Percentiles rank a stretch among this genome's conserved stretches.
Evolutionary conservation across 192 early-diverging fungal genomes (phyloP).

Genomic region (Physocladia obscura): DNA sequence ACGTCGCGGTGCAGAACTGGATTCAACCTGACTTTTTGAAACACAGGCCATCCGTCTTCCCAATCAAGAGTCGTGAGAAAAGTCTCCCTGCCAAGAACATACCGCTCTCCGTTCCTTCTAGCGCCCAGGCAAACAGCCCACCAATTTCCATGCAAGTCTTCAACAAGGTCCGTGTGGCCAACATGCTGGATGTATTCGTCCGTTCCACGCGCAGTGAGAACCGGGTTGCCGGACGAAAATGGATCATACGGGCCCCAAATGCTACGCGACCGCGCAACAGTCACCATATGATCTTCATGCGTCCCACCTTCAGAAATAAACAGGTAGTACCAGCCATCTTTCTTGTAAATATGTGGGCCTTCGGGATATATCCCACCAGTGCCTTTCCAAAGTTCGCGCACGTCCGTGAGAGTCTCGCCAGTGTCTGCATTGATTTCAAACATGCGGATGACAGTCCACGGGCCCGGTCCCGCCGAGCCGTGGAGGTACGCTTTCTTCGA

Average conservation of each 20-base stretch:
- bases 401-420: not conserved
- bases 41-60: not conserved
- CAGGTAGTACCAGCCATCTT: not conserved
- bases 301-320: not conserved
- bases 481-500: not conserved
- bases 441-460: not conserved
- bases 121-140: not conserved
- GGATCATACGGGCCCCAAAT: not conserved
- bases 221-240: not conserved
- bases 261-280: not conserved
- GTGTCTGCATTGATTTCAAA: not conserved
- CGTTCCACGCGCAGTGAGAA: not conserved
- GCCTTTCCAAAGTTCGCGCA: not conserved
- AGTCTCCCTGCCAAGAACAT: not conserved
- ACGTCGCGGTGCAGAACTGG: too few relatives aligned
- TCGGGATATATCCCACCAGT: not conserved
- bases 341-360: not conserved
- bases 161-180: not conserved
- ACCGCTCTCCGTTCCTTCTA: not conserved
- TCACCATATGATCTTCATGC: not conserved
- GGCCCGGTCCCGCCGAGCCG: not conserved
- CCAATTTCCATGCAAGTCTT: not conserved
- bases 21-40: too few relatives aligned
- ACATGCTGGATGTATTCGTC: not conserved
- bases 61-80: not conserved